Evolutionary conservation across 164 flowering plant genomes (phyloP), one percentile per base, ranked within the genome.

Genomic region (Warburgia ugandensis): DNA sequence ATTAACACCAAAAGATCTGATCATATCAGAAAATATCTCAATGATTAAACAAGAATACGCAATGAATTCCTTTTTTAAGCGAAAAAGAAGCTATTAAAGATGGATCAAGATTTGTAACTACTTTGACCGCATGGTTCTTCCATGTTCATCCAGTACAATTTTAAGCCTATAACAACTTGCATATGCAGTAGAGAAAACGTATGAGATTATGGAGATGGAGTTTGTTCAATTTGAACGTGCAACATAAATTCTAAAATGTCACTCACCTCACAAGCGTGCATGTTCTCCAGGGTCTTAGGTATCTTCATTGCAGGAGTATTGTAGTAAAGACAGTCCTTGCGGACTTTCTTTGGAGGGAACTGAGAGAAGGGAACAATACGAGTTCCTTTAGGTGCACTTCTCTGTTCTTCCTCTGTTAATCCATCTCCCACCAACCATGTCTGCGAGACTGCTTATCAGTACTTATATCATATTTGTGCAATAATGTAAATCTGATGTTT

Each of bases 201-300:
- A n/a, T n/a, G n/a, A n/a, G n/a, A n/a, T n/a, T n/a, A n/a, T n/a
- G n/a, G n/a, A n/a, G n/a, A n/a, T n/a, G n/a, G n/a, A n/a, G n/a
- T n/a, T n/a, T n/a, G n/a, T n/a, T n/a, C n/a, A n/a, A n/a, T n/a
- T n/a, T n/a, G n/a, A n/a, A n/a, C n/a, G n/a, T n/a, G n/a, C n/a
- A n/a, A n/a, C n/a, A n/a, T n/a, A 42, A 1, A 1, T 17, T 5
- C 5, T 16, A 1, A 20, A 13, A 6, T 26, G 3, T 4, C 14
- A 8, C 16, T 4, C 17, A 84, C 94, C 94, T 81, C 88, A 55
- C 94, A 84, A 7, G 86, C 65, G 53, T 84, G 72, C 25, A 84
- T 32, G 29, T 81, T 81, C 26, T 74, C 64, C 0, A 77, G 61
- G 45, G 68, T 63, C 11, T 50, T 51, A 3, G 88, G 94, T 44